Percentiles rank a stretch among this genome's conserved stretches.
These are phyloP conservation scores for Atkinsonella hypoxylon DNA, from an alignment of 2,329 filamentous ascomycete species.

Conservation along the genomic window DNA sequence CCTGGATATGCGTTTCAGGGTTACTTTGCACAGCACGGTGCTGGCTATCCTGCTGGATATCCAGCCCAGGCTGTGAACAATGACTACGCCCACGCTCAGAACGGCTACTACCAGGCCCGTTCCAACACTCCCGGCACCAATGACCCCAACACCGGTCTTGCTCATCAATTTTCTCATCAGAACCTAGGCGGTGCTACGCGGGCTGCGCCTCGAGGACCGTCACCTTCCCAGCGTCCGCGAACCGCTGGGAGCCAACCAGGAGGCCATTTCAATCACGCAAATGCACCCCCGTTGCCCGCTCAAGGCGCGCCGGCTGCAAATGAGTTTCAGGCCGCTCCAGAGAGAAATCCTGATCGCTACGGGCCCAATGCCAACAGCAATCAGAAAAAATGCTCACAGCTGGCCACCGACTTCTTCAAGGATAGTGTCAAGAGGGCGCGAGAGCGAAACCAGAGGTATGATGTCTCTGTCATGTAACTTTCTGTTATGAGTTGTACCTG, in stretches of 20 bases:
- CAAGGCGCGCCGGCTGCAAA: constrained; percentile 48
- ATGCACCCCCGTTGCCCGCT: constrained; percentile 50
- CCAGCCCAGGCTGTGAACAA: constrained; percentile 26
- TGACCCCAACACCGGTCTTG: constrained; percentile 81
- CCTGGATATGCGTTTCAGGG: constrained; percentile 33
- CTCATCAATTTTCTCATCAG: constrained; percentile 94
- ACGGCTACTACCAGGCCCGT: constrained; percentile 34
- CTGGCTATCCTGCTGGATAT: constrained; percentile 39
- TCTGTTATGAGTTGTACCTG: background rate
- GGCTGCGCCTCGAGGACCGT: constrained; percentile 50
- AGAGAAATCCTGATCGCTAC: constrained; percentile 61
- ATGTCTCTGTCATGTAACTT: constrained; percentile 1
- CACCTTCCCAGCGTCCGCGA: constrained; percentile 65
- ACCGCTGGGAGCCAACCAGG: constrained; percentile 66
- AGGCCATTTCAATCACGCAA: constrained; percentile 52
- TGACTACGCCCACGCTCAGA: constrained; percentile 40
- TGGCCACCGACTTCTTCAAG: constrained; percentile 90
- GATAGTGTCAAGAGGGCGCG: constrained; percentile 94
- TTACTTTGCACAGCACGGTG: constrained; percentile 53
- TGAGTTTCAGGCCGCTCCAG: constrained; percentile 68
- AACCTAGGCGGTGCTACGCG: constrained; percentile 69
- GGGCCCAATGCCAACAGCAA: constrained; percentile 53
- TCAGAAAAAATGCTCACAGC: constrained; percentile 56
- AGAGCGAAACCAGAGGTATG: constrained; percentile 86
- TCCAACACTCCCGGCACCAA: constrained; percentile 52